These are phyloP conservation scores for Trichomonas vaginalis DNA, from an alignment of 208 protist species.

Conservation along the genomic window DNA sequence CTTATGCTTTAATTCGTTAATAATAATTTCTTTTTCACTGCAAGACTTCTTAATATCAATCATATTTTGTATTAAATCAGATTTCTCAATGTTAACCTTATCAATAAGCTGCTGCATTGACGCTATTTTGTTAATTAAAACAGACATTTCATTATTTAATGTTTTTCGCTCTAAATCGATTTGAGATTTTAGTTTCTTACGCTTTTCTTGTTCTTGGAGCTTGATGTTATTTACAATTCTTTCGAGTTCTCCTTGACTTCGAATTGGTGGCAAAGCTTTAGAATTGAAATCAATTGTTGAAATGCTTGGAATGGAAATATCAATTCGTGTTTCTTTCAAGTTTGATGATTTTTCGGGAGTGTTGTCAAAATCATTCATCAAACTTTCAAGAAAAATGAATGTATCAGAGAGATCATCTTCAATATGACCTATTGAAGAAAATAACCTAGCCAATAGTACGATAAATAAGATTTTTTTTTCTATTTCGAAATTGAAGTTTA, in stretches of 20 bases:
- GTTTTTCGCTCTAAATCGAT: neutral
- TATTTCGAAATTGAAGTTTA: too few relatives aligned
- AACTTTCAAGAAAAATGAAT: too few relatives aligned
- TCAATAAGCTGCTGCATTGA: neutral
- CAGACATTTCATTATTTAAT: neutral
- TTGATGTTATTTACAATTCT: neutral
- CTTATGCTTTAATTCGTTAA: neutral
- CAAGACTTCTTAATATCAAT: neutral
- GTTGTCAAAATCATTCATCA: too few relatives aligned
- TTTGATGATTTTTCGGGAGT: neutral
- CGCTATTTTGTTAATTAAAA: neutral
- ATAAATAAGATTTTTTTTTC: too few relatives aligned
- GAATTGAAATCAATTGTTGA: neutral
- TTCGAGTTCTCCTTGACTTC: neutral
- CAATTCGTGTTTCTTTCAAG: neutral
- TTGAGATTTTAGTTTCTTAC: neutral
- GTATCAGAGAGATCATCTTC: too few relatives aligned
- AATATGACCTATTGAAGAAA: too few relatives aligned
- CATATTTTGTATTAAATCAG: neutral
- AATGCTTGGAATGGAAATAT: neutral
- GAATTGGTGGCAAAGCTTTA: neutral
- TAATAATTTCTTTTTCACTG: neutral
- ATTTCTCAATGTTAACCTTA: neutral
- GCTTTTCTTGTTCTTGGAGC: neutral
- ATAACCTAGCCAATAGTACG: too few relatives aligned